Base-by-base conservation (phyloP, 2,329 filamentous ascomycete species). In the Dactylellina cionopaga region DNA sequence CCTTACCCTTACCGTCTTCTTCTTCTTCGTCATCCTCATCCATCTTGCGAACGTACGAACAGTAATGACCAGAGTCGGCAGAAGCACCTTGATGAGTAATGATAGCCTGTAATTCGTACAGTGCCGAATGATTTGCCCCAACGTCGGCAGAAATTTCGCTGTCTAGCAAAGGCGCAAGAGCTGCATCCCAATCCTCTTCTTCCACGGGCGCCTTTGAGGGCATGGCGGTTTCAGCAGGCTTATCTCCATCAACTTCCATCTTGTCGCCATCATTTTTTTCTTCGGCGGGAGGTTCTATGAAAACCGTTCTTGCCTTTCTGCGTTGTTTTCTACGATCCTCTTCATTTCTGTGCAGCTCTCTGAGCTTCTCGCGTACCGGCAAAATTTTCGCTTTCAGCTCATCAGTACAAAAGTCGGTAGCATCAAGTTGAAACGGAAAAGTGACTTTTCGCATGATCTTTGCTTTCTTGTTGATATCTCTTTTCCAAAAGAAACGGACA, bases 361-460 rank as follows among this genome's bases (percentile, higher is more conserved):
- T 90, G 54, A 99, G 91, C 84, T 96, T 96, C 83, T 99, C 95
- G 70, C 95, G 88, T n/a, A 99, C 90, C 0, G 95, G 96, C 47
- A 97, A 84, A 44, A 99, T 85, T 76, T 90, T 87, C 79, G 89
- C 89, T 80, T 88, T 90, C 74, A 99, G 84, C 58, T 95, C 90
- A 24, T 98, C 93, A 10, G 93, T 94, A 81, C 95, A 99, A 81
- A 96, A 97, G 79, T 99, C 95, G 19, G 96, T 89, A 37, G 92
- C 88, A 78, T 99, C 95, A 31, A 99, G 84, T 81, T 99, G 95
- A 54, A 91, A 89, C 5, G 94, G 94, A 80, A 99, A 99, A 0
- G 92, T 94, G 65, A 99, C 95, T 82, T 98, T 99, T 80, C 93
- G 91, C 91, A 99, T 94, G 77, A 99, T 99, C 85, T 99, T 99